These are phyloP conservation scores for Curvularia verruculosa DNA, from an alignment of 2,329 filamentous ascomycete species.

Conservation along the genomic window DNA sequence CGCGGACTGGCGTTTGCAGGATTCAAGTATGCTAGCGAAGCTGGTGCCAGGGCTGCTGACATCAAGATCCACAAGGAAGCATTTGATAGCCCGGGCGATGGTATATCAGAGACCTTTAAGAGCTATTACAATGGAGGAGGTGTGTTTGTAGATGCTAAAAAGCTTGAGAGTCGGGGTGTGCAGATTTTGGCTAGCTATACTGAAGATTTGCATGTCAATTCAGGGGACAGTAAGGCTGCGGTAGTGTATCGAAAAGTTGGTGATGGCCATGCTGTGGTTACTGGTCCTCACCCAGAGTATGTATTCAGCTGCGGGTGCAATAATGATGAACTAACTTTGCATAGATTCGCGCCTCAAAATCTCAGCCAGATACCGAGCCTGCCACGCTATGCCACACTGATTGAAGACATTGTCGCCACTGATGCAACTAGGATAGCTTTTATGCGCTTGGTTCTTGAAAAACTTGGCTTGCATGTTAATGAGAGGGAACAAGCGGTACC, in stretches of 20 bases:
- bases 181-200: slow-evolving; percentile 83
- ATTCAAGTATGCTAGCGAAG: slow-evolving; percentile 89
- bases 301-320: slow-evolving; percentile 32
- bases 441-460: slow-evolving; percentile 76
- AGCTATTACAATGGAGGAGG: slow-evolving; percentile 96
- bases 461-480: slow-evolving; percentile 81
- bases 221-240: slow-evolving; percentile 75
- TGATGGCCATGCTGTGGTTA: slow-evolving; percentile 78
- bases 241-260: slow-evolving; percentile 84
- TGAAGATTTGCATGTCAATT: slow-evolving; percentile 75
- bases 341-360: slow-evolving; percentile 81
- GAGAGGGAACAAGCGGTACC: slow-evolving; percentile 72
- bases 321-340: slow-evolving; percentile 10
- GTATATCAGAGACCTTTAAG: slow-evolving; percentile 66
- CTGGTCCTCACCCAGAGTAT: slow-evolving; percentile 91
- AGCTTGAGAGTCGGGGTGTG: slow-evolving; percentile 67
- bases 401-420: slow-evolving; percentile 70
- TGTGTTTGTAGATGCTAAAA: slow-evolving; percentile 81
- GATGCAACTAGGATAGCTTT: slow-evolving; percentile 76
- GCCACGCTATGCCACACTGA: slow-evolving; percentile 72
- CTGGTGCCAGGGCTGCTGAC: slow-evolving; percentile 74
- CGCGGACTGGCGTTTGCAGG: slow-evolving; percentile 86
- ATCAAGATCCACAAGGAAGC: slow-evolving; percentile 68
- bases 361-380: slow-evolving; percentile 70
- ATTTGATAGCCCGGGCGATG: slow-evolving; percentile 57